Evolutionary conservation across 257 asterid species (phyloP).

Genomic region (Solanum paucissectum): DNA sequence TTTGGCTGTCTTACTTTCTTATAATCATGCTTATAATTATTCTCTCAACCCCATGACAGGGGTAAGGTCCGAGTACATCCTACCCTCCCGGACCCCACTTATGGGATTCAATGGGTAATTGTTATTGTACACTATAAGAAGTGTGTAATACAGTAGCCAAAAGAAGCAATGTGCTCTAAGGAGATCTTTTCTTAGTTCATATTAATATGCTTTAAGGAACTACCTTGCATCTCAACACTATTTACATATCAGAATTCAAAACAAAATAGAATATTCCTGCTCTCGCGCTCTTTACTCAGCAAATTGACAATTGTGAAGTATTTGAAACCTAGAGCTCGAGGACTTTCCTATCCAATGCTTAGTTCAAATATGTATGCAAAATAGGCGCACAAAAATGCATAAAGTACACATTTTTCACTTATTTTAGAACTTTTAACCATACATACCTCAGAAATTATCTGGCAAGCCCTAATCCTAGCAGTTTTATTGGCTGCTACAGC

Average conservation of each 20-base stretch:
- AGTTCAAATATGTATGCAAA: not conserved
- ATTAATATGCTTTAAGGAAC: not conserved
- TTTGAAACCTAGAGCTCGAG: not conserved
- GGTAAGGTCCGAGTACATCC: not conserved
- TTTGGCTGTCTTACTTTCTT: not conserved
- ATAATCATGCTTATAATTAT: not conserved
- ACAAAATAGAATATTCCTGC: not conserved
- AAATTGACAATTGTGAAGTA: not conserved
- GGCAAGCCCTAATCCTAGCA: slow-evolving; percentile 79
- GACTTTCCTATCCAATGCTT: not conserved
- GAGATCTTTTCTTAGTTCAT: not conserved
- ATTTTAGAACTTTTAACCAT: not conserved
- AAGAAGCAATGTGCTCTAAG: not conserved
- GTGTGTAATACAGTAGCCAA: not conserved
- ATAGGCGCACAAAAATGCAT: not conserved
- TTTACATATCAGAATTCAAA: not conserved
- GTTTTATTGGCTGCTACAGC: slow-evolving; percentile 56
- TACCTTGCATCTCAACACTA: not conserved
- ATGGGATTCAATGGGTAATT: not conserved
- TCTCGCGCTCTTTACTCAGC: not conserved
- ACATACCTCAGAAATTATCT: slow-evolving; percentile 81
- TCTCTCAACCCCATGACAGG: not conserved
- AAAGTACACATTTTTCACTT: not conserved
- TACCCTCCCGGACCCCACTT: not conserved
- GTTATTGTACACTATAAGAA: not conserved